A percentile compares a stretch with the other conserved stretches of the same genome.
Conservation (phyloP, 2,329 filamentous ascomycete genomes). For the Monosporascus sp. region DNA sequence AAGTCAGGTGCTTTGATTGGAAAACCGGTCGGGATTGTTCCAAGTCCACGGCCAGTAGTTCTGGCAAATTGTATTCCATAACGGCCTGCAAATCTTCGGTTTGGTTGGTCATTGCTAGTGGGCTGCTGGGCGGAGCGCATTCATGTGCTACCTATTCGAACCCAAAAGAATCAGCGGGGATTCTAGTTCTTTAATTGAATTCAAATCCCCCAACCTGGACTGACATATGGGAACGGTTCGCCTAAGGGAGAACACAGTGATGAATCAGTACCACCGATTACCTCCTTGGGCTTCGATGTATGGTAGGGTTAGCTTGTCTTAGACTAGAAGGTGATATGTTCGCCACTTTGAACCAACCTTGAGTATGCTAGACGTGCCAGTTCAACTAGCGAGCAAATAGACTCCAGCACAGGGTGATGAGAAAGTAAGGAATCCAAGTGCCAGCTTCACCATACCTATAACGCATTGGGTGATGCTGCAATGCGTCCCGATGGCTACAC, state of each 20-base stretch:
- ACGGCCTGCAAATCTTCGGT: conserved; percentile 17
- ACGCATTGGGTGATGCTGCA: not conserved
- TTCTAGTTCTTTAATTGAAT: no score
- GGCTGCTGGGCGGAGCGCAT: not conserved
- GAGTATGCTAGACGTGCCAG: not conserved
- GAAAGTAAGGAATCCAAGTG: not conserved
- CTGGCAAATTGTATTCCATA: conserved; percentile 45
- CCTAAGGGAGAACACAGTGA: not conserved
- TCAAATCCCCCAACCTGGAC: no score
- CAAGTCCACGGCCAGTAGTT: conserved; percentile 50
- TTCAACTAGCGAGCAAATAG: not conserved
- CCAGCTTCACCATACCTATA: not conserved
- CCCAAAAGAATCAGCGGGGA: no score
- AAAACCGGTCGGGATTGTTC: conserved; percentile 44
- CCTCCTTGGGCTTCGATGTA: no score
- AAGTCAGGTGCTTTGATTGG: conserved; percentile 45
- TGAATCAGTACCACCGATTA: no score
- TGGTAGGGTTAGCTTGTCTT: not conserved
- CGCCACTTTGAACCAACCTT: not conserved
- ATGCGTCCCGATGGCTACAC: not conserved
- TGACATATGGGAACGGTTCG: no score
- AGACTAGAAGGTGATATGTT: not conserved
- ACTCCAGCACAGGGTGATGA: not conserved
- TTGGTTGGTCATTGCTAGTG: conserved; percentile 10
- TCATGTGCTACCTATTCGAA: no score